Evolutionary conservation across 306 rosid genomes (phyloP), one percentile per base, ranked within the genome.

Genomic region (Dryas alaskensis): DNA sequence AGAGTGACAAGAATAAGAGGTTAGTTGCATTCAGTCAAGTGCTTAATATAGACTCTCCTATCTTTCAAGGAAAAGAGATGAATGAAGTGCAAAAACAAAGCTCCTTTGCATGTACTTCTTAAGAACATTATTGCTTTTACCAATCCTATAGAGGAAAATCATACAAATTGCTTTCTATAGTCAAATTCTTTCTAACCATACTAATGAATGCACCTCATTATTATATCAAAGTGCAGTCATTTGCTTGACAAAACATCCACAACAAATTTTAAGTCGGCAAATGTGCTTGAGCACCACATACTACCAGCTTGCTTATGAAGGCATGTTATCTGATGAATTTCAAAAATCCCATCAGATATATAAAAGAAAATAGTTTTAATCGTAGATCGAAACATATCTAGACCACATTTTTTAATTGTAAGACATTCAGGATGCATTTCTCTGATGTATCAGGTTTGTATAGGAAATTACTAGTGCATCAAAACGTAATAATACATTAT

Each of bases 1-100:
- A 76, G 60, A 80, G 80, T 62, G 60, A 77, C 69, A 81, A 25
- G 60, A 58, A 67, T 2, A 40, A 67, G 72, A 62, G 63, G 73
- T 83, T 76, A 77, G 84, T 54, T 70, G 48, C 46, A 63, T 16
- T 43, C 64, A 7, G 57, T 58, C 58, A 19, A 60, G 60, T 10
- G 58, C 60, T 10, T 46, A 3, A 49, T 16, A 44, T 42, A 45
- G 13, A 59, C 49, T 16, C 11, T 9, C 10, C 46, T 17, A 4
- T 9, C 14, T 14, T 16, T 39, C 47, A 27, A 67, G 11, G 55
- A 67, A 7, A 67, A 50, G 55, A 66, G 37, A 31, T 31, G 31
- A 43, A 42, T 42, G 22, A 16, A 63, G 49, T 0, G 3, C 6
- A 7, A 7, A 62, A 42, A 7, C 3, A 43, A 3, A 6, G 49